These are phyloP conservation scores for Boletus sp. DNA, from an alignment of 1,284 basidiomycete genomes.

Conservation along the genomic window DNA sequence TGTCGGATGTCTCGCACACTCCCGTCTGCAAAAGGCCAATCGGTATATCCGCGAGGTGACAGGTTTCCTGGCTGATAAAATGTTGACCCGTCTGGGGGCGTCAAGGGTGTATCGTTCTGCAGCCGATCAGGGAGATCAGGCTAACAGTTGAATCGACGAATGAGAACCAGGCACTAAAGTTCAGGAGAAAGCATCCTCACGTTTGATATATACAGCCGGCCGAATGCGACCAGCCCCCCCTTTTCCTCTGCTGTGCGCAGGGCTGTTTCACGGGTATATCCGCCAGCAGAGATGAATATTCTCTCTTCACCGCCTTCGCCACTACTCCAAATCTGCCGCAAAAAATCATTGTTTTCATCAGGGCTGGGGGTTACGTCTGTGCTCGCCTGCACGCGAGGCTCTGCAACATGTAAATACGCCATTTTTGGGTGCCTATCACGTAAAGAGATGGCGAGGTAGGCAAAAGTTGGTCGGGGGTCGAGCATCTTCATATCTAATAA, in stretches of 20 bases:
- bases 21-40: slow-evolving; percentile 22
- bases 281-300: neutral
- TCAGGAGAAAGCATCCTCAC: neutral
- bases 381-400: neutral
- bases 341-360: neutral
- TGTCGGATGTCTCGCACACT: no score
- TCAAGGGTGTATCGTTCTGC: slow-evolving; percentile 22
- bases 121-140: slow-evolving; percentile 48
- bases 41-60: slow-evolving; percentile 31
- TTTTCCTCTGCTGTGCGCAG: neutral
- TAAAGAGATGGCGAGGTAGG: neutral
- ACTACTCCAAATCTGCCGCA: neutral
- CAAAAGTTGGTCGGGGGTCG: neutral
- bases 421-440: neutral
- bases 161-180: neutral
- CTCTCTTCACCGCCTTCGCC: neutral
- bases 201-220: neutral
- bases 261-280: neutral
- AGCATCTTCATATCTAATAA: neutral
- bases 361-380: neutral
- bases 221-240: neutral
- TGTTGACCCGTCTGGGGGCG: slow-evolving; percentile 20
- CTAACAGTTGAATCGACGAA: slow-evolving; percentile 18
- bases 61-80: slow-evolving; percentile 23
- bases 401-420: neutral